Evolutionary conservation across 73 alveolate genomes (phyloP).

Genomic region (Paramecium octaurelia): DNA sequence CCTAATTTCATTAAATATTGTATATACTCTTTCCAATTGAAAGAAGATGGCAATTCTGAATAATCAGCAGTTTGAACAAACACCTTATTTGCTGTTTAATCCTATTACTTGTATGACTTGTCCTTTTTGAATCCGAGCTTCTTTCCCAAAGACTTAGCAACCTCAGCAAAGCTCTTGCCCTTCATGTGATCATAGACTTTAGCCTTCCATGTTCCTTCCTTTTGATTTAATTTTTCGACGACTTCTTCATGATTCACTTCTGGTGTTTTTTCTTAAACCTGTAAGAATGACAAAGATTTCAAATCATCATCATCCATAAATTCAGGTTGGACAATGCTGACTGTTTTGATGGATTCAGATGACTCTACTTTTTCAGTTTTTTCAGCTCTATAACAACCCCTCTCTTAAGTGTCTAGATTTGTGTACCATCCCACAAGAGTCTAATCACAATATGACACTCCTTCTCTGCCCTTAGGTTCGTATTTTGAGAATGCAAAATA

Average conservation of each 20-base stretch:
- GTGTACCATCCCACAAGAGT: conserved; percentile 61
- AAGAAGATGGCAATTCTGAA: conserved; percentile 30
- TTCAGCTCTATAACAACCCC: conserved; percentile 57
- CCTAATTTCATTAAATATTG: neutral
- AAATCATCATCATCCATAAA: neutral
- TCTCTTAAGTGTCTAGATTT: conserved; percentile 6
- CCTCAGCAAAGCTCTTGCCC: conserved; percentile 44
- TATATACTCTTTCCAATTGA: conserved; percentile 42
- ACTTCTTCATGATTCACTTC: conserved; percentile 9
- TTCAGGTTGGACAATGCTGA: conserved; percentile 54
- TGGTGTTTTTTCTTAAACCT: neutral
- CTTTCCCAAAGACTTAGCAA: conserved; percentile 26
- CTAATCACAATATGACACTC: conserved; percentile 39
- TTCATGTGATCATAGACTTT: conserved; percentile 44
- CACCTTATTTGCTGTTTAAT: neutral
- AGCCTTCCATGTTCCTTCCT: conserved; percentile 47
- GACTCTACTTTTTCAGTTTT: conserved; percentile 26
- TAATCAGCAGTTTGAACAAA: neutral
- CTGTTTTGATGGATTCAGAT: neutral
- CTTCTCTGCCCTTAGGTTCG: conserved; percentile 19
- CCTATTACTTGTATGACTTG: neutral
- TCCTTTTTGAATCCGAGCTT: conserved; percentile 4
- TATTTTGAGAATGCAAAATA: conserved; percentile 57
- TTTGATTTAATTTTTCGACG: neutral
- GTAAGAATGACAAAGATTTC: neutral